Base-by-base conservation (phyloP, 306 rosid genomes). In the Rubus parviflorus region DNA sequence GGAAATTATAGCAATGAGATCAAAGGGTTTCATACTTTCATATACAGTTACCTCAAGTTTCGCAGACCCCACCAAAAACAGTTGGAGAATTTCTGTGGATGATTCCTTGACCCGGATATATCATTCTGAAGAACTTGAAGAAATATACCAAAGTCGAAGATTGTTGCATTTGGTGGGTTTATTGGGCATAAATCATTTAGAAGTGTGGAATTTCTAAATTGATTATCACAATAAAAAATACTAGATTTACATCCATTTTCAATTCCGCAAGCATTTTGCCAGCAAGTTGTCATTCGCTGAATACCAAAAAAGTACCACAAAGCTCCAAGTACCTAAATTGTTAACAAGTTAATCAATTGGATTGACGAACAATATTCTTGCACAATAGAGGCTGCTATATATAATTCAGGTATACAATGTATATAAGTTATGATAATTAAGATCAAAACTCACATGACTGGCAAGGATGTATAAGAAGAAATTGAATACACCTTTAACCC, bases 41-140 rank as follows among this genome's bases (percentile, higher is more conserved):
- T 30, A 0, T 58, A 22, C 64, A 22, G 10, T 42, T 42, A 83
- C 87, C 87, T 83, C 19, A 83, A 37, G 67, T 83, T 83, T 80
- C 64, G 30, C 41, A 80, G 41, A 1, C 87, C 85, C 85, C 87
- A 84, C 64, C 47, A 77, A 35, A 84, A 77, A 61, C 82, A 68
- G 30, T 63, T 52, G 15, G 41, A 35, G 71, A 80, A 68, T 20
- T 80, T 84, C 65, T 40, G 47, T 1, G 69, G 71, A 73, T 67
- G 23, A 60, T 77, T 35, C 53, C n/a, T 51, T 5, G 84, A 80
- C 45, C 61, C 70, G 6, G 79, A 78, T 6, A 54, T 58, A 62
- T 72, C 82, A 52, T 77, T 40, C 7, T 80, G 8, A 69, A 77
- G 64, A 25, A 79, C 87, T 35, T 63, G 70, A 52, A 40, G 43